phyloP scores from a whole-genome alignment of 1,284 basidiomycete species.

The Rhodotorula glutinis region DNA sequence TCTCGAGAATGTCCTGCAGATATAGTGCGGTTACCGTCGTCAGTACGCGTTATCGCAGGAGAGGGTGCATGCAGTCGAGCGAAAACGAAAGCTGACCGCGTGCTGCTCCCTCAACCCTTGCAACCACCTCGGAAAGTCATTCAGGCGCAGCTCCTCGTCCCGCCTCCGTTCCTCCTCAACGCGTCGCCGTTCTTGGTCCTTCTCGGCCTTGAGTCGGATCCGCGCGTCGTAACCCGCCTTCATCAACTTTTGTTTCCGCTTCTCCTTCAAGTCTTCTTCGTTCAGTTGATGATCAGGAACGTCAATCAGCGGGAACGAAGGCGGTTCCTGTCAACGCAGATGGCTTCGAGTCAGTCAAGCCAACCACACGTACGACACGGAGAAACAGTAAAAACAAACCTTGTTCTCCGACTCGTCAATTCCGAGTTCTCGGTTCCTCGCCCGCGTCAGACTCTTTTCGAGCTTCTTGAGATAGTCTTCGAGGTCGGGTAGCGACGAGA shows the following conservation, averaged over 20 bases:
- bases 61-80: neutral
- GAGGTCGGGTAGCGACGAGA: conserved; percentile 64
- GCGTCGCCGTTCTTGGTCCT: conserved; percentile 75
- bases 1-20: conserved; percentile 68
- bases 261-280: conserved; percentile 91
- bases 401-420: conserved; percentile 56
- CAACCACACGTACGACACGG: too few species aligned
- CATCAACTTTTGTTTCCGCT: conserved; percentile 84
- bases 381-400: conserved; percentile 33
- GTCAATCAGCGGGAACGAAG: conserved; percentile 82
- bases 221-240: conserved; percentile 95
- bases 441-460: conserved; percentile 63
- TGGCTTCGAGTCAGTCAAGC: too few species aligned
- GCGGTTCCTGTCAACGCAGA: conserved; percentile 64
- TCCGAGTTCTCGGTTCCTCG: conserved; percentile 68
- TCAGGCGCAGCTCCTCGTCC: conserved; percentile 75
- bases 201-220: conserved; percentile 77
- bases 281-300: conserved; percentile 89
- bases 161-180: conserved; percentile 56
- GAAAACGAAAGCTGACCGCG: conserved; percentile 56
- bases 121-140: conserved; percentile 70
- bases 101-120: conserved; percentile 68
- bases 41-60: too few species aligned
- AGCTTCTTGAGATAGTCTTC: conserved; percentile 75
- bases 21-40: too few species aligned